A percentile compares a stretch with the other conserved stretches of the same genome.
Conservation (phyloP, 1,284 basidiomycete genomes). For the Sutorius eximius region DNA sequence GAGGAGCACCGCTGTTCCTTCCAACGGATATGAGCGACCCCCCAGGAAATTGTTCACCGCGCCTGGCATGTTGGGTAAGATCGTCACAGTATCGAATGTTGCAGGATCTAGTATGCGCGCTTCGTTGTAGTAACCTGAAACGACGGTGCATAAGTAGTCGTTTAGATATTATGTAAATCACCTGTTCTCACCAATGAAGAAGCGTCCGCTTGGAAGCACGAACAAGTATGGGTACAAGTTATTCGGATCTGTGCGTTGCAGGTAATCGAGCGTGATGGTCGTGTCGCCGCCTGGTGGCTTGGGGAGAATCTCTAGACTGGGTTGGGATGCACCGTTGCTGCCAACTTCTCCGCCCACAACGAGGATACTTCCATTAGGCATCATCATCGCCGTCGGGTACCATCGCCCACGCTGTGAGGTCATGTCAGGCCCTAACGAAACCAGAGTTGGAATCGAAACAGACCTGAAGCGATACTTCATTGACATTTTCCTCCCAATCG, state of each 20-base stretch:
- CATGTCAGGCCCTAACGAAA: too few relatives aligned
- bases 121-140: conserved; percentile 71
- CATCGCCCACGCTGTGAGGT: too few relatives aligned
- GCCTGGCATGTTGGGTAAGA: conserved; percentile 71
- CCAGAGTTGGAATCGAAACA: too few relatives aligned
- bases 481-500: too few relatives aligned
- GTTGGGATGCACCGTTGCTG: conserved; percentile 20
- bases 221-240: conserved; percentile 77
- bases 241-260: conserved; percentile 66
- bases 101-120: conserved; percentile 67
- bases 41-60: conserved; percentile 69
- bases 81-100: conserved; percentile 58
- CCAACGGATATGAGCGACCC: conserved; percentile 77
- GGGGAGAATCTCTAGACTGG: conserved; percentile 63
- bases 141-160: background rate
- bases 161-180: background rate
- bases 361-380: too few relatives aligned
- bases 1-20: conserved; percentile 67
- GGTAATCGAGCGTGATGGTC: conserved; percentile 43
- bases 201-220: conserved; percentile 60
- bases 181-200: conserved; percentile 58
- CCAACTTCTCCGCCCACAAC: too few relatives aligned
- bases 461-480: too few relatives aligned
- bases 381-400: too few relatives aligned
- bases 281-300: conserved; percentile 45